Evolutionary conservation across 2,329 filamentous ascomycete species (phyloP), one percentile per base, ranked within the genome.

Genomic region (Fonsecaea monophora): DNA sequence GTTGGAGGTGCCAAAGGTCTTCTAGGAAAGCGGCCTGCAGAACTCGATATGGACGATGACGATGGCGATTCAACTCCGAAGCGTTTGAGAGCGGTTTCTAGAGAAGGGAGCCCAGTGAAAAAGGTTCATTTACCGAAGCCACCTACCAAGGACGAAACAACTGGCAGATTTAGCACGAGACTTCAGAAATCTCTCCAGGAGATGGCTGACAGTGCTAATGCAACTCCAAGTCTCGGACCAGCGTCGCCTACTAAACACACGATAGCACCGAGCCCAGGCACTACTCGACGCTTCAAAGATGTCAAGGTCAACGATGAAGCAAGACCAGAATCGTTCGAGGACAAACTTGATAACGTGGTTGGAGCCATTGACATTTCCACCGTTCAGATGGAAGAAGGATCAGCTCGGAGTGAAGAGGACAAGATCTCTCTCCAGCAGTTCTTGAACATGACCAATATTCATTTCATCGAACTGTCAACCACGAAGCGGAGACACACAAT

Each of bases 381-480:
- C 38, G 67, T 58, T 45, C 67, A 69, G 63, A 60, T 69, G 55
- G 42, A 70, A 42, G 55, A 65, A 35, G 64, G 58, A 32, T 53
- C 64, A 71, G 35, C 56, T 77, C n/a, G 74, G 80, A 57, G 74
- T 1, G 78, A 84, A 53, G 77, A 80, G 5, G 84, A 87, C n/a
- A 83, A 82, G 25, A 93, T 97, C 62, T 90, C 94, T 54, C 83
- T 99, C 2, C 92, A 97, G 73, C 91, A 97, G 61, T 99, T 99
- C 79, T 82, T 99, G 53, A 92, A 96, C 69, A 89, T 97, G 88
- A 97, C 94, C 2, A 96, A 92, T 66, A 97, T 99, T 74, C 92
- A 94, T 62, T 99, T 99, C 80, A 97, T 99, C 91, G 95, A 99
- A 76, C 84, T 99, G 58, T 97, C 90, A n/a, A 97, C 94, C 0